phyloP scores from a whole-genome alignment of 805 yeast species.

The Tetrapisispora phaffii region DNA sequence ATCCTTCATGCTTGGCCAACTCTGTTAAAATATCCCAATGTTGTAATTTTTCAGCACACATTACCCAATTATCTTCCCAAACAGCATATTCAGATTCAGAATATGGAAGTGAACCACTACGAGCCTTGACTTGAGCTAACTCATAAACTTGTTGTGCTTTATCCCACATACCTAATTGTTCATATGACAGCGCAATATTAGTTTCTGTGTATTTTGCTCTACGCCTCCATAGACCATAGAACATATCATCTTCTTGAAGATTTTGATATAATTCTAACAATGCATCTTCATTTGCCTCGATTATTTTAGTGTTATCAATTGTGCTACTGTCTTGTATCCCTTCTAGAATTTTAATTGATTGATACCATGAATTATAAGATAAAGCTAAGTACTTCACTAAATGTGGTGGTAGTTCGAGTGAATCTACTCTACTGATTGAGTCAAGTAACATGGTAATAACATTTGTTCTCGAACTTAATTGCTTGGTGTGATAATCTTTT shows the following conservation, averaged over 20 bases:
- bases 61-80: slow-evolving; percentile 99
- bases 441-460: slow-evolving; percentile 76
- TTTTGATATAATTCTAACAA: slow-evolving; percentile 79
- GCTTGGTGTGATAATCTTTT: slow-evolving; percentile 88
- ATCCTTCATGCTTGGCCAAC: slow-evolving; percentile 94
- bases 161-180: slow-evolving; percentile 91
- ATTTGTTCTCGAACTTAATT: slow-evolving; percentile 76
- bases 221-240: slow-evolving; percentile 95
- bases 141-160: slow-evolving; percentile 90
- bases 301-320: slow-evolving; percentile 61
- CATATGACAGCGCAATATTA: slow-evolving; percentile 83
- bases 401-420: slow-evolving; percentile 84
- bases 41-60: slow-evolving; percentile 92
- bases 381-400: slow-evolving; percentile 79
- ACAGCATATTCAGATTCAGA: slow-evolving; percentile 89
- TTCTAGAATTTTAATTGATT: slow-evolving; percentile 77
- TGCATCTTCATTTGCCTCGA: slow-evolving; percentile 84
- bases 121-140: slow-evolving; percentile 90
- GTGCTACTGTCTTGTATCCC: slow-evolving; percentile 49
- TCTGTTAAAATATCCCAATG: slow-evolving; percentile 98
- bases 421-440: slow-evolving; percentile 67
- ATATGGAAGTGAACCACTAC: slow-evolving; percentile 90
- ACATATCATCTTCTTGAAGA: slow-evolving; percentile 90
- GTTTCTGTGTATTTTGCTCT: slow-evolving; percentile 92
- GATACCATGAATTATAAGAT: slow-evolving; percentile 85